Evolutionary conservation across 331 rosid genomes (phyloP), one percentile per base, ranked within the genome.

Genomic region (Ulmus americana): DNA sequence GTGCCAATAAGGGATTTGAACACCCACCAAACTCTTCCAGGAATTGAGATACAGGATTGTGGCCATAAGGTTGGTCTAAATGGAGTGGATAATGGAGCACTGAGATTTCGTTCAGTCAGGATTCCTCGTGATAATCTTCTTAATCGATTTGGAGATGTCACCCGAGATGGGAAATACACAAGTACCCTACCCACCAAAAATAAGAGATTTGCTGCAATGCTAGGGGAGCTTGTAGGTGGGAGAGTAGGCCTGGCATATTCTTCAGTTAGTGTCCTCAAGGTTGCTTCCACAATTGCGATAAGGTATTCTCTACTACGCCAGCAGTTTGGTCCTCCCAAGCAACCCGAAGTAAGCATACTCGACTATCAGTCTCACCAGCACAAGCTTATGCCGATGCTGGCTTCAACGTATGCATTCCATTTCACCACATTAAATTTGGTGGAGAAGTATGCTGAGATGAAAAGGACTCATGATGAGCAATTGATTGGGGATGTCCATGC

Each of bases 321-420:
- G 77, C 97, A 92, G 66, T 92, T 92, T 73, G 98, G 98, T 64
- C 98, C 98, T 70, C 88, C 86, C 52, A 85, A 82, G 89, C 84
- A 92, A 76, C 90, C 98, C 3, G 98, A 92, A 81, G 87, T 92
- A 50, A 70, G 78, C 35, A 89, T 92, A 72, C 95, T 92, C 50
- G 98, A 86, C 74, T 92, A 92, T 71, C 98, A 92, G 83, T 92
- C 98, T 70, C 98, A 92, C 44, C 98, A 92, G 70, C 95, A 86
- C 70, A 92, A 87, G 84, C 96, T 89, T 50, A 92, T 92, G 98
- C 98, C 98, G 48, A 92, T 92, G 97, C 89, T 92, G 70, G 97
- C 98, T 71, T 86, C 98, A 70, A 74, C 95, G 10, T 92, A 86
- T 50, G 98, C 98, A 53, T 92, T 89, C 65, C 95, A 92, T 72